These are phyloP conservation scores for Paramyrothecium sp. DNA, from an alignment of 2,329 filamentous ascomycete genomes.

Conservation along the genomic window DNA sequence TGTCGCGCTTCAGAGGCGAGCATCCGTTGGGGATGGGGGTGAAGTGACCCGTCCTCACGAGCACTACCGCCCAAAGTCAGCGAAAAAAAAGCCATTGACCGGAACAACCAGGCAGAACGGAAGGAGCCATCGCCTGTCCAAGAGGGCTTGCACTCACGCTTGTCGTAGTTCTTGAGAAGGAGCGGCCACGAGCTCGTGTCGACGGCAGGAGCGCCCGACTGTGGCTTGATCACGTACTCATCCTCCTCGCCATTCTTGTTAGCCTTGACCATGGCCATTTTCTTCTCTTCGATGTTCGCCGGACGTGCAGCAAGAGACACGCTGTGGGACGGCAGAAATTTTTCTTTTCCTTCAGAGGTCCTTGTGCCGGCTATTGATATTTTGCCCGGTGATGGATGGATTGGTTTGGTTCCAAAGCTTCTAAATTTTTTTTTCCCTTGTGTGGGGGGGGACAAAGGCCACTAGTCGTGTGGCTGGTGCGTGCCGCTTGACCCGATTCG, in stretches of 20 bases:
- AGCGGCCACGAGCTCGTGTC: constrained; percentile 91
- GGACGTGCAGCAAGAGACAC: constrained; percentile 5
- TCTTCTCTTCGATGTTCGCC: constrained; percentile 11
- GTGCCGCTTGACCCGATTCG: constrained; percentile 7
- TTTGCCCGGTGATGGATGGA: constrained; percentile 25
- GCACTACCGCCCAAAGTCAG: constrained; percentile 53
- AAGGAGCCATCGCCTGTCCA: too few species aligned
- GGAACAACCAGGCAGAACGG: constrained; percentile 3
- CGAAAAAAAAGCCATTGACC: background rate
- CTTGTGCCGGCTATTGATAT: constrained; percentile 16
- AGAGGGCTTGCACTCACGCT: constrained; percentile 58
- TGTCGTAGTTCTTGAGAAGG: constrained; percentile 93
- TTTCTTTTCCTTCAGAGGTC: background rate
- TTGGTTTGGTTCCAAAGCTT: constrained; percentile 22
- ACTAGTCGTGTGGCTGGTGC: constrained; percentile 21
- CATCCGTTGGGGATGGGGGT: constrained; percentile 94
- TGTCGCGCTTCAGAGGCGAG: constrained; percentile 85
- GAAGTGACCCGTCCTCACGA: constrained; percentile 93
- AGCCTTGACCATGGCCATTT: constrained; percentile 48
- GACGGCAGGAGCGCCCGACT: constrained; percentile 73
- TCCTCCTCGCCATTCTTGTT: constrained; percentile 49
- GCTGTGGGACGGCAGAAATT: background rate
- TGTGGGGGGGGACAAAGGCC: constrained; percentile 24
- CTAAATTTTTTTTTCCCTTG: constrained; percentile 30
- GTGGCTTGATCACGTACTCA: constrained; percentile 89